These are phyloP conservation scores for Castanopsis chinensis DNA, from an alignment of 306 rosid genomes.

Conservation along the genomic window DNA sequence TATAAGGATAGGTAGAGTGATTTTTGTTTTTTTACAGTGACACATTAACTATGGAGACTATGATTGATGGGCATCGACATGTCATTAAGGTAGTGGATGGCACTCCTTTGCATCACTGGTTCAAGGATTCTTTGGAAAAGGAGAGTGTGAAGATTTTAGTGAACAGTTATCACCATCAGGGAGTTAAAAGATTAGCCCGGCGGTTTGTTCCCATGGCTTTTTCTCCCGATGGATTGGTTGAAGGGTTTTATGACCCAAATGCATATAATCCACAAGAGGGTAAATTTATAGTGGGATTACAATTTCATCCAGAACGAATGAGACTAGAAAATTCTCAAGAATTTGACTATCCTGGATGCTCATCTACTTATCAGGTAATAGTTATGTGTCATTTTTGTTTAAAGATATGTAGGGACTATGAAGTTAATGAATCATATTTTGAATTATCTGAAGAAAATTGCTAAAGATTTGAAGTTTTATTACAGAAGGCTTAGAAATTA, in stretches of 20 bases:
- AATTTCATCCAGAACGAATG: slow-evolving; percentile 94
- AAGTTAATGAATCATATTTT: background rate
- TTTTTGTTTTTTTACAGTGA: no score
- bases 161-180: slow-evolving; percentile 94
- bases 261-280: slow-evolving; percentile 88
- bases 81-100: slow-evolving; percentile 55
- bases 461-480: no score
- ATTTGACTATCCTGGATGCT: slow-evolving; percentile 86
- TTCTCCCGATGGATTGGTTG: slow-evolving; percentile 76
- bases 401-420: background rate
- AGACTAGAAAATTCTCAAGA: slow-evolving; percentile 66
- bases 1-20: no score
- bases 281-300: slow-evolving; percentile 90
- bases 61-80: slow-evolving; percentile 91
- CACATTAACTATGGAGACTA: slow-evolving; percentile 76
- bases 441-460: no score
- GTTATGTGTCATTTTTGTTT: background rate
- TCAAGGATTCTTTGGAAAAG: slow-evolving; percentile 58
- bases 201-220: slow-evolving; percentile 85
- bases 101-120: slow-evolving; percentile 80
- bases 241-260: slow-evolving; percentile 87
- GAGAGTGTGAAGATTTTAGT: slow-evolving; percentile 60
- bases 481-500: no score
- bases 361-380: slow-evolving; percentile 61
- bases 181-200: slow-evolving; percentile 77